Evolutionary conservation across 768 basidiomycete species (phyloP).

Genomic region (Holtermannia corniformis): DNA sequence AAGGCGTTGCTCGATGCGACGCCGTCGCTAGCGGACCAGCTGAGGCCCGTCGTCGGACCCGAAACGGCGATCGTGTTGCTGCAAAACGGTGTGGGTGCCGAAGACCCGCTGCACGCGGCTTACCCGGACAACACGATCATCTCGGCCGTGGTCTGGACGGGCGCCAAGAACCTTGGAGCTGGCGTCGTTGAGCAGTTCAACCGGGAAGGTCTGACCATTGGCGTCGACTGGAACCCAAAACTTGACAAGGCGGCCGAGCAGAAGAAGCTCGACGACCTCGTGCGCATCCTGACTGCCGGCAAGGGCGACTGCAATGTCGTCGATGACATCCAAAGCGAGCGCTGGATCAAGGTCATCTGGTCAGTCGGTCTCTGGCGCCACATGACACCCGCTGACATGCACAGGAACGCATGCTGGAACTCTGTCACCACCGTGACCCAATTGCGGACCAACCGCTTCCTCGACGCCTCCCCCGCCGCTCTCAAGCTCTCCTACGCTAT

Average conservation of each 20-base stretch:
- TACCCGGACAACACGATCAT: slow-evolving; percentile 35
- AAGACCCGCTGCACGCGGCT: slow-evolving; percentile 32
- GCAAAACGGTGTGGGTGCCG: slow-evolving; percentile 38
- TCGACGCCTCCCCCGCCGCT: slow-evolving; percentile 26
- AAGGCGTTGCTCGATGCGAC: slow-evolving; percentile 37
- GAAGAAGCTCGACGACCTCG: slow-evolving; percentile 21
- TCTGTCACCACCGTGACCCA: slow-evolving; percentile 33
- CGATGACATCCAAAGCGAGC: slow-evolving; percentile 33
- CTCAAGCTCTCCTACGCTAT: slow-evolving; percentile 28
- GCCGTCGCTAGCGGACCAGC: slow-evolving; percentile 30
- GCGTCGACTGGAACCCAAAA: slow-evolving; percentile 26
- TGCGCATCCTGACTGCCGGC: slow-evolving; percentile 20
- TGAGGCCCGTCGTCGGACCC: slow-evolving; percentile 22
- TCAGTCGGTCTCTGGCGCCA: slow-evolving; percentile 5
- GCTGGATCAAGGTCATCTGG: slow-evolving; percentile 42
- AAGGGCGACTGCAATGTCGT: slow-evolving; percentile 28
- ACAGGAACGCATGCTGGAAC: slow-evolving; percentile 29
- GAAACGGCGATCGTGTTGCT: slow-evolving; percentile 33
- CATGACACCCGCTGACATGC: background rate
- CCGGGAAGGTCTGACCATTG: slow-evolving; percentile 33
- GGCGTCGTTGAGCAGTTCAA: slow-evolving; percentile 35
- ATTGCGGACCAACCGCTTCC: slow-evolving; percentile 31
- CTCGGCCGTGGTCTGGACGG: slow-evolving; percentile 39
- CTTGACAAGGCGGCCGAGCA: slow-evolving; percentile 13
- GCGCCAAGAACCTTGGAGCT: slow-evolving; percentile 18